These are phyloP conservation scores for Leucosporidium creatinivorum DNA, from an alignment of 768 basidiomycete genomes.

Conservation along the genomic window DNA sequence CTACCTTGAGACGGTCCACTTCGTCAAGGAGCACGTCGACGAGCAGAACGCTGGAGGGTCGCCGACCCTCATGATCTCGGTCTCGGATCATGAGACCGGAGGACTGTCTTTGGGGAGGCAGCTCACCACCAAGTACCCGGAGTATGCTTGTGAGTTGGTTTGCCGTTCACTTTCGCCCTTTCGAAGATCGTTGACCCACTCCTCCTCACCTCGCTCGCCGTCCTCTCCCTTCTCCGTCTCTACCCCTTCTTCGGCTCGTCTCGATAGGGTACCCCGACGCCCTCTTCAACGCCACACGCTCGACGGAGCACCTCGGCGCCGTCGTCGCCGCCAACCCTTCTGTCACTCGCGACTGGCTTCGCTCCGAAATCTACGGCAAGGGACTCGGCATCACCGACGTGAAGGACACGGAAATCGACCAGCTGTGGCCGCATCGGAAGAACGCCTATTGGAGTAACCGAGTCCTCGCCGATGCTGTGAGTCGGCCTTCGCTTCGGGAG, in stretches of 20 bases:
- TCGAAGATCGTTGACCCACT: not conserved
- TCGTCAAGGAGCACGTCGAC: constrained; percentile 31
- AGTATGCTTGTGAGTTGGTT: constrained; percentile 25
- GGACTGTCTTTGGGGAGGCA: constrained; percentile 36
- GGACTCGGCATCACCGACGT: constrained; percentile 35
- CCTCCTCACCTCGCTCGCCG: no score
- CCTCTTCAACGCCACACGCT: constrained; percentile 33
- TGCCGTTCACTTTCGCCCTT: not conserved
- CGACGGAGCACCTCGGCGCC: constrained; percentile 29
- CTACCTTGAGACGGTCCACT: constrained; percentile 34
- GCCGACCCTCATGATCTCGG: constrained; percentile 35
- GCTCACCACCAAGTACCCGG: constrained; percentile 31
- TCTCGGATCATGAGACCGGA: constrained; percentile 39
- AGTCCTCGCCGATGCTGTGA: constrained; percentile 28
- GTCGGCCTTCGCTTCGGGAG: not conserved
- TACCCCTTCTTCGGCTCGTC: not conserved
- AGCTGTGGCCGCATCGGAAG: constrained; percentile 5
- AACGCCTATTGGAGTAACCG: constrained; percentile 22
- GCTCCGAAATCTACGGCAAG: constrained; percentile 24
- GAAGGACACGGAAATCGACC: constrained; percentile 25
- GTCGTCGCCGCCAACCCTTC: constrained; percentile 15
- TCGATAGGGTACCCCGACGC: constrained; percentile 35
- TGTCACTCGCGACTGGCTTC: constrained; percentile 23
- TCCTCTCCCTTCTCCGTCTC: not conserved
- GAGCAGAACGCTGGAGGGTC: constrained; percentile 26